A percentile compares a stretch with the other conserved stretches of the same genome.
phyloP scores from a whole-genome alignment of 23 red algal genomes.

The Gracilariopsis chorda region DNA sequence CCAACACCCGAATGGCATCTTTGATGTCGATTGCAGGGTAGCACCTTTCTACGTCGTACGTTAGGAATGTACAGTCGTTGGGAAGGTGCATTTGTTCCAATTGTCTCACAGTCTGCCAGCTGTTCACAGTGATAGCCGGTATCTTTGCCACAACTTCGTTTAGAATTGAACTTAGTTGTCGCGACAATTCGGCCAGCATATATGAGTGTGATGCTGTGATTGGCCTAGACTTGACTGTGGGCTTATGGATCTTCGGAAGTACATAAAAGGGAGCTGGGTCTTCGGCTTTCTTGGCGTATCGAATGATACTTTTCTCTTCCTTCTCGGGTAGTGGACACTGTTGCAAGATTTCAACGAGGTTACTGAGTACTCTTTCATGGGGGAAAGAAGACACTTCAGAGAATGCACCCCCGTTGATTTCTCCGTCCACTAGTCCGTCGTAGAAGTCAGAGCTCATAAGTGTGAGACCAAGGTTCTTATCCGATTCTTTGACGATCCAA shows the following conservation, averaged over 20 bases:
- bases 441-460: not conserved
- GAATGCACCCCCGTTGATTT: not conserved
- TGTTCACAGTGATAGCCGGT: not conserved
- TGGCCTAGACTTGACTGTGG: not conserved
- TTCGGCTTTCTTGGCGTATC: not conserved
- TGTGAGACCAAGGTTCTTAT: not conserved
- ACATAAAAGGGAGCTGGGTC: not conserved
- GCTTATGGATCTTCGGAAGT: not conserved
- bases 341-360: not conserved
- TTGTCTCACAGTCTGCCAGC: not conserved
- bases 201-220: not conserved
- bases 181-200: too few relatives aligned
- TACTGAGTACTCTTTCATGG: not conserved
- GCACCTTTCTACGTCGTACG: not conserved
- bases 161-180: not conserved
- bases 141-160: not conserved
- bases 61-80: not conserved
- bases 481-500: not conserved
- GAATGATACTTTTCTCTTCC: not conserved
- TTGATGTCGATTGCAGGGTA: not conserved
- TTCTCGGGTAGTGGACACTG: too few relatives aligned
- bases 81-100: not conserved
- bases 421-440: not conserved
- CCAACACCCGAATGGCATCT: not conserved
- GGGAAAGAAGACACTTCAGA: not conserved